Evolutionary conservation across 2,329 filamentous ascomycete species (phyloP).

Genomic region (Pseudocercospora fijiensis): DNA sequence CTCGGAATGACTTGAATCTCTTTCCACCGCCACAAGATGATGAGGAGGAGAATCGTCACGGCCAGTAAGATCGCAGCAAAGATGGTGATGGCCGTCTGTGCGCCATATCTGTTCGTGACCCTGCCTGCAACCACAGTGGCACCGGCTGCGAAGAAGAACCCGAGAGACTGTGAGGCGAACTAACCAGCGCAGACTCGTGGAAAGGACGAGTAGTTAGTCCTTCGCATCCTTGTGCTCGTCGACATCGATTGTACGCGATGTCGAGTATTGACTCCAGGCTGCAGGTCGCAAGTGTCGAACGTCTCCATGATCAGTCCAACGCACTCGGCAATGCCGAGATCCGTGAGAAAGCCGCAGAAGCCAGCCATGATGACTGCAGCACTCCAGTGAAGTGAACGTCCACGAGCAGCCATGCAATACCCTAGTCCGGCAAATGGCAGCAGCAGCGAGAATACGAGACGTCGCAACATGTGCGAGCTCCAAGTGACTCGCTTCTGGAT

Average conservation of each 20-base stretch:
- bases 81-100: conserved; percentile 66
- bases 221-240: conserved; percentile 45
- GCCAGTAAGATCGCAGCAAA: conserved; percentile 66
- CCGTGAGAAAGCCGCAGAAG: conserved; percentile 67
- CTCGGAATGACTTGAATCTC: conserved; percentile 67
- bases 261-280: conserved; percentile 63
- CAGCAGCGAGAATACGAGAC: conserved; percentile 64
- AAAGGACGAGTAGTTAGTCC: conserved; percentile 73
- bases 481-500: conserved; percentile 63
- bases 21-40: conserved; percentile 64
- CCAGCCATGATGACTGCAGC: conserved; percentile 66
- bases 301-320: conserved; percentile 77
- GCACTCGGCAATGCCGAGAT: conserved; percentile 73
- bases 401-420: conserved; percentile 66
- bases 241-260: conserved; percentile 50
- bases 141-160: conserved; percentile 67
- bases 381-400: conserved; percentile 60
- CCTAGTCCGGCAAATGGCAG: conserved; percentile 66
- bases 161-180: conserved; percentile 67
- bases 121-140: conserved; percentile 68
- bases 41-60: conserved; percentile 63
- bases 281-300: conserved; percentile 77
- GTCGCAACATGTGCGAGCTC: conserved; percentile 70
- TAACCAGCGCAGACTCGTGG: conserved; percentile 71
- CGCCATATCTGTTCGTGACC: conserved; percentile 64